These are phyloP conservation scores for Pichia heedii DNA, from an alignment of 805 yeast genomes.

Conservation along the genomic window DNA sequence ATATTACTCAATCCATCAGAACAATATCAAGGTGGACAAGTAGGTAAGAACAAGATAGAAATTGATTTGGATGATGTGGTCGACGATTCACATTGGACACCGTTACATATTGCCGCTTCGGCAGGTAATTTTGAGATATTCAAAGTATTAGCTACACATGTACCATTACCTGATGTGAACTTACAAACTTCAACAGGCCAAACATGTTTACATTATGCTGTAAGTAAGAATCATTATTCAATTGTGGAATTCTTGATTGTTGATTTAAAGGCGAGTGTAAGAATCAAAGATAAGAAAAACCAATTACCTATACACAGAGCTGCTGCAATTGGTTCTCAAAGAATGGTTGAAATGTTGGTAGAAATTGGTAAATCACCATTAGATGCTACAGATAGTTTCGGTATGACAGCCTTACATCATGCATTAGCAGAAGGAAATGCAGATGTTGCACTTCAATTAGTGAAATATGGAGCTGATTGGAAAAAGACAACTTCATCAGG, in stretches of 20 bases:
- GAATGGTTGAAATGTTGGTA: constrained; percentile 46
- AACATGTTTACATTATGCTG: constrained; percentile 70
- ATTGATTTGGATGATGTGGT: constrained; percentile 57
- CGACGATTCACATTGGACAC: constrained; percentile 85
- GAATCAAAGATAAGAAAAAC: constrained; percentile 57
- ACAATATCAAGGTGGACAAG: too few relatives aligned
- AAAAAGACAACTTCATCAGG: constrained; percentile 41
- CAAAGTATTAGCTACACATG: constrained; percentile 37
- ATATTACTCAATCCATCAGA: constrained; percentile 25
- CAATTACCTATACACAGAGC: constrained; percentile 76
- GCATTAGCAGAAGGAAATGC: constrained; percentile 87
- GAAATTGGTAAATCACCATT: constrained; percentile 49
- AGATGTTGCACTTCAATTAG: constrained; percentile 57
- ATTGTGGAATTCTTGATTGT: constrained; percentile 45
- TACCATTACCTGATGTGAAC: constrained; percentile 53
- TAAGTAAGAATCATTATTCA: constrained; percentile 52
- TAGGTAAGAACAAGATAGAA: too few relatives aligned
- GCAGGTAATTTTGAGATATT: constrained; percentile 54
- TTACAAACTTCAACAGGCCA: constrained; percentile 54
- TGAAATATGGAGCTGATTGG: constrained; percentile 61
- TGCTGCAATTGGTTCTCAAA: constrained; percentile 61
- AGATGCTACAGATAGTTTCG: constrained; percentile 57
- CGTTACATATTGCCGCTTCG: constrained; percentile 74
- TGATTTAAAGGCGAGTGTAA: constrained; percentile 49
- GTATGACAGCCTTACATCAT: constrained; percentile 86